These are phyloP conservation scores for Aschersonia sp. DNA, from an alignment of 2,329 filamentous ascomycete species.

Conservation along the genomic window DNA sequence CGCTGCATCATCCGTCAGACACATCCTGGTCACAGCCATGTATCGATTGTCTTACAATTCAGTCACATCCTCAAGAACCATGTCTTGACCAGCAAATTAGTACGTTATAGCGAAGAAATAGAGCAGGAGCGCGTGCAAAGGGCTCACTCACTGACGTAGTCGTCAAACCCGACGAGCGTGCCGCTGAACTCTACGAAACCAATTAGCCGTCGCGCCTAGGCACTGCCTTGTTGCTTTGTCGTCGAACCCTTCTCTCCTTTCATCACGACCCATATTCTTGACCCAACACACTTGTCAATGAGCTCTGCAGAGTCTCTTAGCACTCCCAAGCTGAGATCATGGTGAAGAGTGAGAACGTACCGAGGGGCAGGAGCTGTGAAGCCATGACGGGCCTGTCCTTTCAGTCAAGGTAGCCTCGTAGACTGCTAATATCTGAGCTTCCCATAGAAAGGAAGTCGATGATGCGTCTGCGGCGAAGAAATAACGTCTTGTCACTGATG, in stretches of 20 bases:
- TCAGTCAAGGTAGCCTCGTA: too few species aligned
- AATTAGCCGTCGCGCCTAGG: not conserved
- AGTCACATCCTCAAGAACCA: slow-evolving; percentile 94
- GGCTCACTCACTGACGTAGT: slow-evolving; percentile 88
- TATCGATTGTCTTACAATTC: slow-evolving; percentile 56
- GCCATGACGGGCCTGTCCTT: slow-evolving; percentile 34
- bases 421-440: too few species aligned
- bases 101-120: not conserved
- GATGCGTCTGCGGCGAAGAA: too few species aligned
- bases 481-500: too few species aligned
- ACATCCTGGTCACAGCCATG: not conserved
- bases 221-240: not conserved
- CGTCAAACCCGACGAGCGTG: slow-evolving; percentile 88
- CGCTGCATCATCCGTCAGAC: slow-evolving; percentile 36
- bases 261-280: slow-evolving; percentile 97
- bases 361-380: slow-evolving; percentile 59
- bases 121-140: not conserved
- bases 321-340: not conserved
- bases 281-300: slow-evolving; percentile 98
- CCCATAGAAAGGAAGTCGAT: too few species aligned
- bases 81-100: slow-evolving; percentile 44
- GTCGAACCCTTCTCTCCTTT: slow-evolving; percentile 85
- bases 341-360: slow-evolving; percentile 21
- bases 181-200: slow-evolving; percentile 71
- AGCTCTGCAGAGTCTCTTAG: slow-evolving; percentile 47